These are phyloP conservation scores for Silene uniflora DNA, from an alignment of 148 eudicot genomes.

Conservation along the genomic window DNA sequence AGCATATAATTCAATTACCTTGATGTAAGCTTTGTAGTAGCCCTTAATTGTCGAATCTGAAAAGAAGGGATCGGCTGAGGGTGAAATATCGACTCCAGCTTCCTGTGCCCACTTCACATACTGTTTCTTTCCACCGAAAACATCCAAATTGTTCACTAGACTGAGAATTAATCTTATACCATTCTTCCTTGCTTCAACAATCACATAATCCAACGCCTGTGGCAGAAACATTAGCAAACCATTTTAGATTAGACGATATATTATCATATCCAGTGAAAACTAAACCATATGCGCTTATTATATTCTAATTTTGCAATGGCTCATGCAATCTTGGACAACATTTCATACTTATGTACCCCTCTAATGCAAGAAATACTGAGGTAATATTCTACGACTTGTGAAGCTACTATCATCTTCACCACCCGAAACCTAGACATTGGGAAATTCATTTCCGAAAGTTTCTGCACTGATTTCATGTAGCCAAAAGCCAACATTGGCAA, in stretches of 20 bases:
- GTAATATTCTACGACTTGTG: no score
- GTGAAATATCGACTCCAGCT: constrained; percentile 35
- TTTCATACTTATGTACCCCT: no score
- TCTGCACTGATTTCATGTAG: no score
- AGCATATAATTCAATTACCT: constrained; percentile 27
- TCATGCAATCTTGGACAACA: no score
- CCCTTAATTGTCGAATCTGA: constrained; percentile 33
- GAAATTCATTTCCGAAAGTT: no score
- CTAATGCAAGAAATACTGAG: no score
- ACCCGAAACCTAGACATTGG: no score
- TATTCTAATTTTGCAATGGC: no score
- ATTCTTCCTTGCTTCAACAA: constrained; percentile 52
- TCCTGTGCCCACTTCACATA: constrained; percentile 54
- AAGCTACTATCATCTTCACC: no score
- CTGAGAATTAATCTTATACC: constrained; percentile 45
- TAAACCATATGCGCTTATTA: no score
- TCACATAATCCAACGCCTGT: constrained; percentile 55
- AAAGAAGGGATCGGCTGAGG: constrained; percentile 46
- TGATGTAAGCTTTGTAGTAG: constrained; percentile 45
- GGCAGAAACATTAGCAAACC: neutral
- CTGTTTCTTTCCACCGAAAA: constrained; percentile 61
- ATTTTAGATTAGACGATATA: neutral
- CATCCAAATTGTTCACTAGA: constrained; percentile 52
- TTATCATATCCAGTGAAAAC: no score
- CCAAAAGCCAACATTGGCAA: no score